Evolutionary conservation across 192 early-diverging fungal genomes (phyloP), one percentile per base, ranked within the genome.

Genomic region (Blastocladiella britannica): DNA sequence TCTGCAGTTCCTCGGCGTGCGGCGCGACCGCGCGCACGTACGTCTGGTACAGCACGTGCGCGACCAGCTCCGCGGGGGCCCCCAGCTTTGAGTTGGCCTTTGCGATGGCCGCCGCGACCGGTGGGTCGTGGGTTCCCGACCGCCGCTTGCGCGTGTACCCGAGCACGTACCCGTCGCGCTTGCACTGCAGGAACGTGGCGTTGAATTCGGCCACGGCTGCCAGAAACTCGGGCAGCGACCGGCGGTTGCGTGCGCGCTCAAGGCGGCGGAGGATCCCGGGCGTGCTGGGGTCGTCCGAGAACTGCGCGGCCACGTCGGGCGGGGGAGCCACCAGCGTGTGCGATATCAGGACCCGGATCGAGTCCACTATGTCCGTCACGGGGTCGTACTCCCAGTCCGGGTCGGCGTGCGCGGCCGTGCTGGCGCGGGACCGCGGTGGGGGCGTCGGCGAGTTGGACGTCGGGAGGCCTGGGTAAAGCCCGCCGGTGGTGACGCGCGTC

Each of bases 11-110:
- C 27, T 79, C 77, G 5, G 82, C 83, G 7, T 78, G 69, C 25
- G 83, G 85, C 0, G 89, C 82, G 6, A 93, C 89, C 12, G 86
- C 77, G 20, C 91, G 82, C 58, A 79, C 82, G 70, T 94, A 94
- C 1, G 83, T 74, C 67, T 97, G 91, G 61, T 86, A 82, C 54
- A 94, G 64, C 26, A 94, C 73, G 64, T 90, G 87, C 29, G 79
- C 70, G 8, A 93, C 84, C 55, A 94, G 68, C 25, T 83, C 83
- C 25, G 74, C 73, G 5, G 75, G 73, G 59, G 68, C 57, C 58
- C 62, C 61, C 37, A 60, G n/a, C n/a, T n/a, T n/a, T n/a, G n/a
- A n/a, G n/a, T n/a, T n/a, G n/a, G n/a, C n/a, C n/a, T n/a, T n/a
- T n/a, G n/a, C n/a, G n/a, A n/a, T n/a, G n/a, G n/a, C n/a, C n/a